These are phyloP conservation scores for Passalora sequoiae DNA, from an alignment of 2,329 filamentous ascomycete genomes.

Conservation along the genomic window DNA sequence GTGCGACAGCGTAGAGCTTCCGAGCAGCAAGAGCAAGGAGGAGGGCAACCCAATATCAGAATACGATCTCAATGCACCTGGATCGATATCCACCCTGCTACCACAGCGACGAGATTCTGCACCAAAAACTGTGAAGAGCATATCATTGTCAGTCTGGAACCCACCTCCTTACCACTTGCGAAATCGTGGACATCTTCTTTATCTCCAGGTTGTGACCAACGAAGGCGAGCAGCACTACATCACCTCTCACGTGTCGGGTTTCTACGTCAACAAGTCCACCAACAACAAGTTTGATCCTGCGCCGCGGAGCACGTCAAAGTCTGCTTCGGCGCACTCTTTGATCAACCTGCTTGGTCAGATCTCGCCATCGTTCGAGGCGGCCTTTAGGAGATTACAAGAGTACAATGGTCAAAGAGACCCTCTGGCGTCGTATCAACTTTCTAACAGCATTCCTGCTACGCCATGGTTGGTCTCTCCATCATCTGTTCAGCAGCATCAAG, in stretches of 20 bases:
- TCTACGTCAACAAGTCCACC: slow-evolving; percentile 94
- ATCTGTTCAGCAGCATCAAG: slow-evolving; percentile 62
- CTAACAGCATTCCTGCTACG: slow-evolving; percentile 84
- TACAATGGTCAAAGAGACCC: slow-evolving; percentile 81
- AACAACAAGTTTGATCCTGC: slow-evolving; percentile 92
- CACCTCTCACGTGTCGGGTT: slow-evolving; percentile 87
- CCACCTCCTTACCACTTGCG: slow-evolving; percentile 87
- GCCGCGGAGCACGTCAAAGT: slow-evolving; percentile 73
- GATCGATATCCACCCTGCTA: slow-evolving; percentile 65
- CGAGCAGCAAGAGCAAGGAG: slow-evolving; percentile 23
- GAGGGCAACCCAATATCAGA: slow-evolving; percentile 51
- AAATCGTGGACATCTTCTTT: slow-evolving; percentile 87
- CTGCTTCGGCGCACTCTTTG: slow-evolving; percentile 75
- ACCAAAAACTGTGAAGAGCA: slow-evolving; percentile 85
- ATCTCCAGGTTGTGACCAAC: slow-evolving; percentile 81
- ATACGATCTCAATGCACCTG: slow-evolving; percentile 70
- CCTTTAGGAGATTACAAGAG: slow-evolving; percentile 75
- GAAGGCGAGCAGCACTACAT: slow-evolving; percentile 94
- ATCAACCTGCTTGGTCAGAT: slow-evolving; percentile 71
- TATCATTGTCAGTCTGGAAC: slow-evolving; percentile 91
- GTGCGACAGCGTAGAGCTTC: slow-evolving; percentile 65
- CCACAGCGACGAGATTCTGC: slow-evolving; percentile 60
- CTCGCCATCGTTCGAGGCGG: slow-evolving; percentile 73
- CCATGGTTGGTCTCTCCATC: slow-evolving; percentile 81
- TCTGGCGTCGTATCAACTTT: slow-evolving; percentile 88